Evolutionary conservation across 169 alveolate genomes (phyloP), one percentile per base, ranked within the genome.

Genomic region (Eimeria falciformis): DNA sequence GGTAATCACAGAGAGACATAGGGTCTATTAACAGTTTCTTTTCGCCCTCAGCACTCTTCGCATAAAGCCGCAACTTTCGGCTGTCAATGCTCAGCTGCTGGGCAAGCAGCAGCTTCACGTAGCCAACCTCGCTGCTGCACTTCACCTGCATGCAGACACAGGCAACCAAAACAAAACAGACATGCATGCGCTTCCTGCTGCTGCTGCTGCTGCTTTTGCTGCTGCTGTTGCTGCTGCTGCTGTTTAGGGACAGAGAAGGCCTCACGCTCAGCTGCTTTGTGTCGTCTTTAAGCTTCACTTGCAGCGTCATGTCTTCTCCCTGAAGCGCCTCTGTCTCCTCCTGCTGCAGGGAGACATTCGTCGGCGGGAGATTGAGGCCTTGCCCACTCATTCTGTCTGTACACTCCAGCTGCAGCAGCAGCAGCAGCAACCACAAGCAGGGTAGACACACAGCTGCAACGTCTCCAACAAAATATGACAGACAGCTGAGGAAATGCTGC

Each of bases 101-200:
- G n/a, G 95, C 96, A 14, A 94, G 79, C 56, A 78, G 89, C 46
- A 94, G 77, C 89, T 94, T 94, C 25, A 94, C 96, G 85, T 81
- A 94, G 7, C 96, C 96, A 14, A 94, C 96, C 66, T 94, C 96
- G 58, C 95, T 92, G 46, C 95, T 90, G 68, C 94, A 78, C 66
- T 92, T 94, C 25, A 94, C 95, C 85, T 91, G 75, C 27, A 82
- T 33, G 29, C 47, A 6, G 5, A 27, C 14, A 47, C 25, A 40
- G 14, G 7, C 3, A 55, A 50, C 66, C 18, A 5, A 78, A 27
- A 78, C 12, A 11, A 58, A 5, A 58, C 23, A 5, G 25, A 21
- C 37, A 11, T 4, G 69, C 17, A 3, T 23, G 23, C 23, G 69
- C 69, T 58, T 23, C 69, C 23, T 58, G 69, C 69, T 58, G 69